Conservation (phyloP, 371 early-diverging fungal genomes). For the Blakeslea trispora region DNA sequence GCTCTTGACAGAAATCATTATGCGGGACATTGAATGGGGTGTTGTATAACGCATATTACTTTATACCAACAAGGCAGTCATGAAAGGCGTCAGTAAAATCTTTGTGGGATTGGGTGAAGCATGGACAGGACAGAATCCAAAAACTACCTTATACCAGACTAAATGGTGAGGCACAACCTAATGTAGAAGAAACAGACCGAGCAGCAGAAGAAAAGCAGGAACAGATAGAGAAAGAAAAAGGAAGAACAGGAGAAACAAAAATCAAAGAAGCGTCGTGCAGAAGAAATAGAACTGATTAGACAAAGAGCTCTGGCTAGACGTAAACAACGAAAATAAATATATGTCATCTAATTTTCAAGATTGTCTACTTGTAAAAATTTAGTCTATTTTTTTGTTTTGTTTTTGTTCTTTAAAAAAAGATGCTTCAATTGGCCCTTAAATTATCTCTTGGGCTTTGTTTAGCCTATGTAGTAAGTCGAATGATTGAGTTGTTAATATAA, state of each 20-base stretch:
- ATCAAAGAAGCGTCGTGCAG: slow-evolving; percentile 39
- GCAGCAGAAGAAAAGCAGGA: slow-evolving; percentile 22
- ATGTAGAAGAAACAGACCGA: slow-evolving; percentile 31
- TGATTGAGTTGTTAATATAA: too few relatives aligned
- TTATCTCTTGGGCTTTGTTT: too few relatives aligned
- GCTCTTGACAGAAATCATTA: slow-evolving; percentile 48
- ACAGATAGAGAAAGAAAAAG: slow-evolving; percentile 11
- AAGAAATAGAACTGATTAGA: slow-evolving; percentile 51
- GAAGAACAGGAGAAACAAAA: slow-evolving; percentile 9
- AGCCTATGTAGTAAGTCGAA: too few relatives aligned
- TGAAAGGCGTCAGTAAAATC: slow-evolving; percentile 69
- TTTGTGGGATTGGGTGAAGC: slow-evolving; percentile 55
- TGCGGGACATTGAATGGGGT: slow-evolving; percentile 77
- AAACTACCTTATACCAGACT: slow-evolving; percentile 36
- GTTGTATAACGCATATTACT: slow-evolving; percentile 70
- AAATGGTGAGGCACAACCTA: slow-evolving; percentile 45
- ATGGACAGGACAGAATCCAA: slow-evolving; percentile 39
- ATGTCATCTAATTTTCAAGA: too few relatives aligned
- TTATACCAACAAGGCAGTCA: slow-evolving; percentile 65
- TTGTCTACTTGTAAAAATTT: too few relatives aligned
- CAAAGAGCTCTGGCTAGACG: slow-evolving; percentile 58
- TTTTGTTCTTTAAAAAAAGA: too few relatives aligned
- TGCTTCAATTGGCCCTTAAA: too few relatives aligned
- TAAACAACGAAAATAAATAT: slow-evolving; percentile 10
- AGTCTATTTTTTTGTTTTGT: too few relatives aligned